These are phyloP conservation scores for Hypoxylon lienhwacheense DNA, from an alignment of 495 filamentous ascomycete genomes.

Conservation along the genomic window DNA sequence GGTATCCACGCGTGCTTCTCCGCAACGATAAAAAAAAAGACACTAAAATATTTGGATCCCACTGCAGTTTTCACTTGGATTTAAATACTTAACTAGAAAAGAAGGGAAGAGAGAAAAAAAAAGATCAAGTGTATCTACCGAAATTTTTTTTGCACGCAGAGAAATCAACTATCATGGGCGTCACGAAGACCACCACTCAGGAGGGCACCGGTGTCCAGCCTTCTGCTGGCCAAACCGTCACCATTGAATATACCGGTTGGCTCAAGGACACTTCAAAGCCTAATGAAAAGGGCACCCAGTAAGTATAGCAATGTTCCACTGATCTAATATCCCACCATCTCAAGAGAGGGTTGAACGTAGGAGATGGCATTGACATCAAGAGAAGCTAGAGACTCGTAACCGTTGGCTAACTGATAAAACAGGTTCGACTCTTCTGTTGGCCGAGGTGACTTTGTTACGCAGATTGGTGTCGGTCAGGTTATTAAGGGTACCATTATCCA, in stretches of 20 bases:
- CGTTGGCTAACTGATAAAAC: constrained; percentile 12
- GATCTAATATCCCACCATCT: constrained; percentile 1
- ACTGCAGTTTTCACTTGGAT: constrained; percentile 15
- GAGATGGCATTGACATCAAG: constrained; percentile 24
- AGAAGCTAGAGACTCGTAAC: constrained; percentile 5
- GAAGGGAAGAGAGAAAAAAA: constrained; percentile 1
- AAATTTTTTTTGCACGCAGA: not conserved
- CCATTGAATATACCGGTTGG: constrained; percentile 83
- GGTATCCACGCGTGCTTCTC: constrained; percentile 14
- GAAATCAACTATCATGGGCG: constrained; percentile 48
- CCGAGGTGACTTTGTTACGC: constrained; percentile 62
- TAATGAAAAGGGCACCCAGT: constrained; percentile 53
- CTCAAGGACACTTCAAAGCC: constrained; percentile 65
- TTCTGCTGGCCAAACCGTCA: constrained; percentile 63
- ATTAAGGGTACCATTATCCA: constrained; percentile 65
- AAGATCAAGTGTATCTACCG: not conserved
- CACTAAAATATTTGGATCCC: constrained; percentile 30
- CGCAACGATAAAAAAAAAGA: constrained; percentile 27
- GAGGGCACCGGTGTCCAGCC: constrained; percentile 58
- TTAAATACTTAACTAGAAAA: constrained; percentile 5
- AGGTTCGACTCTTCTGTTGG: constrained; percentile 82
- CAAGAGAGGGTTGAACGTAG: not conserved
- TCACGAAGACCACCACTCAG: constrained; percentile 48
- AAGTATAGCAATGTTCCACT: constrained; percentile 22
- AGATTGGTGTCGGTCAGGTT: constrained; percentile 74